Conservation (phyloP, 108 stramenopile genomes). For the Conticribra weissflogii region DNA sequence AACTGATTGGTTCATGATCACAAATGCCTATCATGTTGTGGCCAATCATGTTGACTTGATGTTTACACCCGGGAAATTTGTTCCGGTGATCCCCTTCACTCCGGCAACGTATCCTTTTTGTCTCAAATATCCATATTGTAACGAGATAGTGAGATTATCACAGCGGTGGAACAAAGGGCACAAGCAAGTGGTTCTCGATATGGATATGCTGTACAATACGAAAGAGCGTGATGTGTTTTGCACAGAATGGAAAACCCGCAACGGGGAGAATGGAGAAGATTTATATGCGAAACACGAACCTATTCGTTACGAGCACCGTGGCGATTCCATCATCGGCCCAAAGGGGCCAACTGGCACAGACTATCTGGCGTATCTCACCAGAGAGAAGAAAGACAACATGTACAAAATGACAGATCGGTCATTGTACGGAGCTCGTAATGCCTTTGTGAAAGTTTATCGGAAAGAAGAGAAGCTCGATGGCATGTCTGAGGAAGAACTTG, state of each 20-base stretch:
- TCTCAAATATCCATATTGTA: slow-evolving; percentile 33
- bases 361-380: slow-evolving; percentile 27
- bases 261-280: slow-evolving; percentile 44
- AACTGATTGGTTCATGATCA: slow-evolving; percentile 43
- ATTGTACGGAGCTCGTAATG: slow-evolving; percentile 21
- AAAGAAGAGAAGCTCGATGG: slow-evolving; percentile 54
- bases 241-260: slow-evolving; percentile 27
- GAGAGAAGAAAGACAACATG: slow-evolving; percentile 26
- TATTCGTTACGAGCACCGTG: slow-evolving; percentile 23
- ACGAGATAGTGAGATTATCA: slow-evolving; percentile 25
- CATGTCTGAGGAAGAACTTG: slow-evolving; percentile 47
- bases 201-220: slow-evolving; percentile 50
- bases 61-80: slow-evolving; percentile 31
- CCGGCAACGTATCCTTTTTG: slow-evolving; percentile 40
- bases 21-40: slow-evolving; percentile 23
- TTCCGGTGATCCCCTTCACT: slow-evolving; percentile 31
- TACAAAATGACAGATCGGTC: slow-evolving; percentile 43
- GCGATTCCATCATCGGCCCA: slow-evolving; percentile 40
- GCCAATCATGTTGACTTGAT: slow-evolving; percentile 36
- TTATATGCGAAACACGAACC: slow-evolving; percentile 33
- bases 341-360: slow-evolving; percentile 33
- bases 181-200: slow-evolving; percentile 37
- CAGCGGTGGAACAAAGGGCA: slow-evolving; percentile 38
- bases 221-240: slow-evolving; percentile 34
- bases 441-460: slow-evolving; percentile 47